These are phyloP conservation scores for Gossypium gossypioides DNA, from an alignment of 441 rosid species.

Conservation along the genomic window DNA sequence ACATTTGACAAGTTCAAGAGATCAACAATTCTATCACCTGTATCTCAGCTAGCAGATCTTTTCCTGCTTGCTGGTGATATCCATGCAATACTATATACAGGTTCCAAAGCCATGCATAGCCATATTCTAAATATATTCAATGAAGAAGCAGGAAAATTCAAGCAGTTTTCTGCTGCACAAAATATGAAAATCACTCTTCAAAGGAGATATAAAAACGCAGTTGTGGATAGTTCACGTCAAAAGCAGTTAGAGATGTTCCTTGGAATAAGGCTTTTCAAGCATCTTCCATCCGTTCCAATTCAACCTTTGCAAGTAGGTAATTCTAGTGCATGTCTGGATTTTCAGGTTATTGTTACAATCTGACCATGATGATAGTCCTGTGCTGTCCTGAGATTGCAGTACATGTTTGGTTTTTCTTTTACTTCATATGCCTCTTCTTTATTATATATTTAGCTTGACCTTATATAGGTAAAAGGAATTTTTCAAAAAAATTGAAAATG, in stretches of 20 bases:
- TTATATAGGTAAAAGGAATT: background rate
- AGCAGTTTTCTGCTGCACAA: slow-evolving; percentile 87
- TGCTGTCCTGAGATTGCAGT: background rate
- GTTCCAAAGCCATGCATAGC: slow-evolving; percentile 95
- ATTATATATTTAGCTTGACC: background rate
- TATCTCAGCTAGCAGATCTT: slow-evolving; percentile 84
- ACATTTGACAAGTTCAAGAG: slow-evolving; percentile 77
- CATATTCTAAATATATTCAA: slow-evolving; percentile 90
- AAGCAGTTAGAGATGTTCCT: slow-evolving; percentile 96
- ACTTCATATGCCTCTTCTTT: background rate
- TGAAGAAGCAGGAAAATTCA: slow-evolving; percentile 83
- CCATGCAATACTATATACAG: slow-evolving; percentile 95
- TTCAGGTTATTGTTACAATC: background rate
- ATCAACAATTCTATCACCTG: slow-evolving; percentile 78
- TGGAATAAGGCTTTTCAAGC: slow-evolving; percentile 88
- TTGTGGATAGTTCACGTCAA: slow-evolving; percentile 93
- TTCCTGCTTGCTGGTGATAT: slow-evolving; percentile 92
- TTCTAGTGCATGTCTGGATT: slow-evolving; percentile 1
- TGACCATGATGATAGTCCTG: background rate
- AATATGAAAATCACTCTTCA: slow-evolving; percentile 84
- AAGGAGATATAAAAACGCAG: slow-evolving; percentile 81
- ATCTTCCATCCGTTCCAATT: slow-evolving; percentile 80
- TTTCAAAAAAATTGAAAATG: background rate
- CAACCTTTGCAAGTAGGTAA: slow-evolving; percentile 75
- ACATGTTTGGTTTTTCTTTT: background rate